Evolutionary conservation across 345 rosid species (phyloP), one percentile per base, ranked within the genome.

Genomic region (Reutealis trisperma): DNA sequence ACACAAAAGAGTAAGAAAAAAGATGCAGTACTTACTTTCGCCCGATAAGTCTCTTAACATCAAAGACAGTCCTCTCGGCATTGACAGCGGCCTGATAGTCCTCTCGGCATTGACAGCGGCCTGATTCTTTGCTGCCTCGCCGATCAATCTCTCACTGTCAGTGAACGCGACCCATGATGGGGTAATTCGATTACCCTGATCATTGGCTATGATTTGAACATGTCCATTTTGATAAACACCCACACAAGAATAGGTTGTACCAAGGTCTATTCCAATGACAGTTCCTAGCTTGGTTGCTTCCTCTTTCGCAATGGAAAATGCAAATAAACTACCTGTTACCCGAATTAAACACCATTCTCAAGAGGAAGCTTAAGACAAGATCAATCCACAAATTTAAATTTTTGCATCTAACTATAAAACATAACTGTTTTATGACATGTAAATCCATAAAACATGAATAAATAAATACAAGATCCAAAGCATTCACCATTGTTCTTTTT

Each of bases 131-230:
- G 84, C 80, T 8, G 77, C 80, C 78, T 78, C 84, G 32, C 82
- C 79, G 6, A 82, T 82, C 64, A 78, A 49, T 19, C 82, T 71
- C 60, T 75, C 79, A 15, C 60, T 44, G 72, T 75, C 73, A 12
- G 83, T 80, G 76, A 80, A 80, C 1, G 73, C 79, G 2, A 80
- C 83, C 83, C 83, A 80, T 19, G 83, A 80, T 55, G 83, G 79
- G 15, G 83, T 80, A 44, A 80, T 80, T 22, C 79, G 49, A 61
- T 80, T 80, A 6, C 83, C 83, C 63, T 80, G 83, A 51, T 80
- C 83, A 52, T 80, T 80, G n/a, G 79, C 83, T 76, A 80, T 71
- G 44, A 80, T 80, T 11, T 80, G 79, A 5, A 80, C 76, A 66
- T 75, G 83, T 5, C 79, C 83, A 37, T 75, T 64, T 60, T 57